phyloP scores from a whole-genome alignment of 805 yeast species.

The Wickerhamiella azyma region DNA sequence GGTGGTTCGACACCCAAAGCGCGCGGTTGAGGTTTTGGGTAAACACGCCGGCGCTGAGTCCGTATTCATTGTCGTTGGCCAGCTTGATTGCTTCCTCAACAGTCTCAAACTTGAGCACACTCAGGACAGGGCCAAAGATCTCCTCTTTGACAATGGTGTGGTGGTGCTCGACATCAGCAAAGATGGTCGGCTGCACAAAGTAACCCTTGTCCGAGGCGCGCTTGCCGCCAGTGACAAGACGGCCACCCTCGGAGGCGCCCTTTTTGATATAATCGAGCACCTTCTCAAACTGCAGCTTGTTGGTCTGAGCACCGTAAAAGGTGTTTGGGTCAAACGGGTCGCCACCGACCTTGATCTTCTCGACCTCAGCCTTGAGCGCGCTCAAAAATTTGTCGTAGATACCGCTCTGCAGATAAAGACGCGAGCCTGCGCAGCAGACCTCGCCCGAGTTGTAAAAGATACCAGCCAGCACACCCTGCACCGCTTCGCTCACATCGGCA shows the following conservation, averaged over 20 bases:
- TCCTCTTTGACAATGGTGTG: conserved; percentile 75
- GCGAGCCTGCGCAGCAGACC: conserved; percentile 89
- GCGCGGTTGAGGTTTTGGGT: conserved; percentile 64
- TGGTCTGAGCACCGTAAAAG: conserved; percentile 88
- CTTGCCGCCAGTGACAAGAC: conserved; percentile 69
- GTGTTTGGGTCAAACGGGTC: conserved; percentile 66
- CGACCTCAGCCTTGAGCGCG: conserved; percentile 41
- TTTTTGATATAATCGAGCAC: conserved; percentile 60
- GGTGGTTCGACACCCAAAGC: conserved; percentile 53
- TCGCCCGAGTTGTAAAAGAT: conserved; percentile 92
- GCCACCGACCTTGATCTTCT: conserved; percentile 47
- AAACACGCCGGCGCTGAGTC: conserved; percentile 70
- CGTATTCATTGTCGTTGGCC: conserved; percentile 76
- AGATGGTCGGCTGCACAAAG: conserved; percentile 57
- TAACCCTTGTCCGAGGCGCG: conserved; percentile 47
- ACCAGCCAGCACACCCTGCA: conserved; percentile 62
- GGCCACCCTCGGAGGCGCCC: conserved; percentile 79
- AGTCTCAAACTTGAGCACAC: conserved; percentile 65
- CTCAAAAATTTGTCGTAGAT: conserved; percentile 65
- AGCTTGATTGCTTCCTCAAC: conserved; percentile 64
- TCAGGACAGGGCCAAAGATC: conserved; percentile 89
- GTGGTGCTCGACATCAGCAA: conserved; percentile 63
- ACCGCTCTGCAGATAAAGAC: conserved; percentile 75
- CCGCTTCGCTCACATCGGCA: conserved; percentile 65
- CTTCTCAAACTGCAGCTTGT: conserved; percentile 63